phyloP scores from a whole-genome alignment of 805 yeast genomes.

The Metschnikowia anglica region DNA sequence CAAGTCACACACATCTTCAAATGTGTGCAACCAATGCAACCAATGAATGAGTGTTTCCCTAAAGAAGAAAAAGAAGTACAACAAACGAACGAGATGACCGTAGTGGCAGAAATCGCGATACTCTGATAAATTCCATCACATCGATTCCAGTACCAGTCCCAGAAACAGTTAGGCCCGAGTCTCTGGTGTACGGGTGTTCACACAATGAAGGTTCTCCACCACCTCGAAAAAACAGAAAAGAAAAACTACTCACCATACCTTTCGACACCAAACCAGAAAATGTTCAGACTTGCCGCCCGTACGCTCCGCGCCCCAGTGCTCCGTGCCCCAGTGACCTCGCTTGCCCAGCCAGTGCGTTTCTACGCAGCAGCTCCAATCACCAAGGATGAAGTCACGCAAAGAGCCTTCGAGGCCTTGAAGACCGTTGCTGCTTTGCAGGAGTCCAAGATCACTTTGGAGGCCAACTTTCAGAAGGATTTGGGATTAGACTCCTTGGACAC shows the following conservation, averaged over 20 bases:
- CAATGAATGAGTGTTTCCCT: too few relatives aligned
- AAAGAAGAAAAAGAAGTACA: too few relatives aligned
- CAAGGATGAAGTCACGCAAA: conserved; percentile 74
- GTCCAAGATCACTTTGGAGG: conserved; percentile 41
- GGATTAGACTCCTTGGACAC: conserved; percentile 94
- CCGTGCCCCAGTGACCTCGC: conserved; percentile 26
- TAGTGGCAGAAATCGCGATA: not conserved
- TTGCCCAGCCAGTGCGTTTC: conserved; percentile 39
- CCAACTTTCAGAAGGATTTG: conserved; percentile 66
- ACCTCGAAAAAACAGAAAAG: not conserved
- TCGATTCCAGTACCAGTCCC: not conserved
- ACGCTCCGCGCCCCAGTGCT: conserved; percentile 36
- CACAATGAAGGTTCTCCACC: too few relatives aligned
- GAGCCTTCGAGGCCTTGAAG: conserved; percentile 79
- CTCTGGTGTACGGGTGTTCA: not conserved
- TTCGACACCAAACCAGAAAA: conserved; percentile 17
- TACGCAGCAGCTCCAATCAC: conserved; percentile 67
- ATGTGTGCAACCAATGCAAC: too few relatives aligned
- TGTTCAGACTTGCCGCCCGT: conserved; percentile 60
- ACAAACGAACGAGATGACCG: not conserved
- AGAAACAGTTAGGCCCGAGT: not conserved
- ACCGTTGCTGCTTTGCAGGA: conserved; percentile 49
- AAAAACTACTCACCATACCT: too few relatives aligned
- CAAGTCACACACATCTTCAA: too few relatives aligned
- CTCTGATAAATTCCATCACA: too few relatives aligned